Evolutionary conservation across 345 rosid species (phyloP).

Genomic region (Diplotaxis tenuifolia): DNA sequence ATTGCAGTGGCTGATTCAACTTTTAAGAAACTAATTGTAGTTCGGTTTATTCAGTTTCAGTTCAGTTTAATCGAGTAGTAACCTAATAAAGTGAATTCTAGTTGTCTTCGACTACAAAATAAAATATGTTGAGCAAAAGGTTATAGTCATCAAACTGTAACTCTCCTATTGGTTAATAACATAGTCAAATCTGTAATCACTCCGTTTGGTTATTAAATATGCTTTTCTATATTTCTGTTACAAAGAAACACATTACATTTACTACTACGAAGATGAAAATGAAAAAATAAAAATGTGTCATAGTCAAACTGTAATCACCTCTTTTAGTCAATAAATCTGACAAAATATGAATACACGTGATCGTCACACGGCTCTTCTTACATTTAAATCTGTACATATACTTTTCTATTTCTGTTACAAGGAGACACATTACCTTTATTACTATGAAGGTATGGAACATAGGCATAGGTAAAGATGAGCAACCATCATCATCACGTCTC

Average conservation of each 20-base stretch:
- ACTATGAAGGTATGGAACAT: constrained; percentile 9
- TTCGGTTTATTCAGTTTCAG: background rate
- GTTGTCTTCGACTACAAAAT: background rate
- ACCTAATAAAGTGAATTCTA: background rate
- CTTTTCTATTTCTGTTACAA: background rate
- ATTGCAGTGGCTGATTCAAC: background rate
- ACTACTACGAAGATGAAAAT: background rate
- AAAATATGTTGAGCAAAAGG: too few relatives aligned
- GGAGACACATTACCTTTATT: constrained; percentile 4
- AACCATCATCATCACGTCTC: background rate
- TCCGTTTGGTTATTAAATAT: constrained; percentile 1
- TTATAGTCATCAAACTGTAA: too few relatives aligned
- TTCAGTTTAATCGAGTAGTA: background rate
- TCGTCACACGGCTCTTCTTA: too few relatives aligned
- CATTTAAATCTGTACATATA: too few relatives aligned
- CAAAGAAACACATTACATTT: background rate
- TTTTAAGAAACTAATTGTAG: background rate
- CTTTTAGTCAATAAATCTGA: background rate
- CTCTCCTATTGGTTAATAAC: background rate
- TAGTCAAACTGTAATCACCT: background rate
- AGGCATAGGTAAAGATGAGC: constrained; percentile 17
- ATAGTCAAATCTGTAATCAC: background rate
- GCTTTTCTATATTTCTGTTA: background rate
- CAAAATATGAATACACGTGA: background rate
- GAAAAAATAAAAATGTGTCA: background rate